These are phyloP conservation scores for Aphanomyces invadans DNA, from an alignment of 352 stramenopile species.

Conservation along the genomic window DNA sequence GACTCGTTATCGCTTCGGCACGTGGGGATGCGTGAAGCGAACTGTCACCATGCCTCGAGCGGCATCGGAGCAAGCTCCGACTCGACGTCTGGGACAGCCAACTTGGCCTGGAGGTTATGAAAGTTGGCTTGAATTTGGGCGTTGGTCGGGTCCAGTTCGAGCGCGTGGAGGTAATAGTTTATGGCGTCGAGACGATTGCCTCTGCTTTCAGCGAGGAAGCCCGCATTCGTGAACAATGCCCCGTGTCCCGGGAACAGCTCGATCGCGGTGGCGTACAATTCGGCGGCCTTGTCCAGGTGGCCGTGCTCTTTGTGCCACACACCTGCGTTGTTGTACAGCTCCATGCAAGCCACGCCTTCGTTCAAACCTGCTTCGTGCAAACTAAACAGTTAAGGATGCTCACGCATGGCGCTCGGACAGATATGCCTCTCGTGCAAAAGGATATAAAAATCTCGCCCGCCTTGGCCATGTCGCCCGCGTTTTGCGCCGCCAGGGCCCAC, in stretches of 20 bases:
- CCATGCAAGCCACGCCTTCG: slow-evolving; percentile 32
- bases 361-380: slow-evolving; percentile 30
- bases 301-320: slow-evolving; percentile 30
- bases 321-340: slow-evolving; percentile 46
- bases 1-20: no score
- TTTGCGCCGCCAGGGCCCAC: slow-evolving; percentile 32
- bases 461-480: slow-evolving; percentile 28
- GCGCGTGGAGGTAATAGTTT: neutral
- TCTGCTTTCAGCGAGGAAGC: neutral
- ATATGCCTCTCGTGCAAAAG: neutral
- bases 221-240: neutral
- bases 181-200: slow-evolving; percentile 9
- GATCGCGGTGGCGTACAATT: neutral
- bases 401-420: no score
- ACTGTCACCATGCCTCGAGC: neutral
- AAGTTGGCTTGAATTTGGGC: slow-evolving; percentile 1
- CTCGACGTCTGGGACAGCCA: neutral
- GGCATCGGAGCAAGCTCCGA: neutral
- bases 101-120: neutral
- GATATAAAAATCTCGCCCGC: slow-evolving; percentile 32
- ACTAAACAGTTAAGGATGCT: neutral
- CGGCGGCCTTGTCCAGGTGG: slow-evolving; percentile 25
- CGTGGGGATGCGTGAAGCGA: no score
- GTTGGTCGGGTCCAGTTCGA: slow-evolving; percentile 13
- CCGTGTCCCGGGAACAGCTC: neutral